A percentile compares a stretch with the other conserved stretches of the same genome.
Evolutionary conservation across 169 alveolate genomes (phyloP).

Genomic region (Eimeria necatrix): DNA sequence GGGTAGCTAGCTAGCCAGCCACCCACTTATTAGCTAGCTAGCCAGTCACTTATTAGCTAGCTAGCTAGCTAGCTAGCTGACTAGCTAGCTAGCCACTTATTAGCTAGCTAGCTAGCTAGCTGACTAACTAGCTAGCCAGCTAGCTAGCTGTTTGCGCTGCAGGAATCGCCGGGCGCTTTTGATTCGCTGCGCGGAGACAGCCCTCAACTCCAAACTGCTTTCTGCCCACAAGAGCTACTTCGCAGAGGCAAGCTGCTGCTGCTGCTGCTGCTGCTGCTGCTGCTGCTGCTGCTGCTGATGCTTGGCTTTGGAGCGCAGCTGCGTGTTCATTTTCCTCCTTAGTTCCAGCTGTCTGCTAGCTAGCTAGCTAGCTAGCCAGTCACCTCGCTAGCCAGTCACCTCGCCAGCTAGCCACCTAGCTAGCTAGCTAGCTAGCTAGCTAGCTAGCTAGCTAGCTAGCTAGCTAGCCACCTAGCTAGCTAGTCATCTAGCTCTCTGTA

Average conservation of each 20-base stretch:
- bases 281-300: slow-evolving; percentile 12
- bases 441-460: too few relatives aligned
- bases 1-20: too few relatives aligned
- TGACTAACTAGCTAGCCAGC: neutral
- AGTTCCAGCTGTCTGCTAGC: neutral
- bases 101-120: neutral
- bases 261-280: neutral
- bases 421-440: too few relatives aligned
- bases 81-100: neutral
- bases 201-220: slow-evolving; percentile 97
- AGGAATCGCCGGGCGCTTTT: slow-evolving; percentile 91
- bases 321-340: slow-evolving; percentile 2
- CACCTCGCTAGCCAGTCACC: too few relatives aligned
- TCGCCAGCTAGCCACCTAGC: too few relatives aligned
- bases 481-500: neutral
- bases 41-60: too few relatives aligned
- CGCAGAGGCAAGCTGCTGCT: slow-evolving; percentile 85
- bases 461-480: too few relatives aligned
- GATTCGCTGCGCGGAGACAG: slow-evolving; percentile 98
- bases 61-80: neutral
- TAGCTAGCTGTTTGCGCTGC: slow-evolving; percentile 51
- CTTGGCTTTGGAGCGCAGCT: too few relatives aligned
- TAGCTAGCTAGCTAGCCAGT: too few relatives aligned
- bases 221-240: slow-evolving; percentile 96
- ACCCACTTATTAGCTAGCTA: too few relatives aligned